Evolutionary conservation across 169 alveolate genomes (phyloP), one percentile per base, ranked within the genome.

Genomic region (Plasmodium chabaudi): DNA sequence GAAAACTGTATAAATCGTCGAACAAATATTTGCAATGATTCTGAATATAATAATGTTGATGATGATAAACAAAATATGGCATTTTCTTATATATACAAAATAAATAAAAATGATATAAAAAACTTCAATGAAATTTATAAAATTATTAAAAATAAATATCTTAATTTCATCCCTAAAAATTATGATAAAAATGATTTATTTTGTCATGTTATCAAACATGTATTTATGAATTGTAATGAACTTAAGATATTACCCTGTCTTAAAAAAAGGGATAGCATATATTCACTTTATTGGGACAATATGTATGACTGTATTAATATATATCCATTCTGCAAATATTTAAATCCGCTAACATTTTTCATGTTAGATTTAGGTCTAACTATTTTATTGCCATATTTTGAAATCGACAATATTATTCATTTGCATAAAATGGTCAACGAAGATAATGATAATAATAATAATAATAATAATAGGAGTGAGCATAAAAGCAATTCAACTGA

Each of bases 221-320:
- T 67, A 19, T 67, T 82, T 69, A 17, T 68, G 39, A 53, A 82
- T 82, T 82, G 90, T 46, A 9, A 44, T 27, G 90, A 82, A 82
- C 90, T 82, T 65, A 61, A 82, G 56, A 82, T 82, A 39, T 82
- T 82, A 61, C 90, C 90, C 15, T 65, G 90, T 61, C 77, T 82
- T 15, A 51, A 82, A 72, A 82, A 82, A 60, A 69, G 23, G 25
- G 90, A 82, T 44, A 56, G 19, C 5, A 46, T 82, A 44, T 82
- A 82, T 61, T 42, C 72, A 10, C 53, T 82, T 6, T 68, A 51
- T 60, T 82, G 90, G 90, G 44, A 21, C 9, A 65, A 27, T 23
- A 82, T 82, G 56, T 0, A 82, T 9, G 60, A 56, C 21, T 65
- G 73, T 60, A 44, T 82, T 46, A 82, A 82, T 68, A 49, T 82